Conservation (phyloP, 2,329 filamentous ascomycete genomes). For the Fusarium proliferatum region DNA sequence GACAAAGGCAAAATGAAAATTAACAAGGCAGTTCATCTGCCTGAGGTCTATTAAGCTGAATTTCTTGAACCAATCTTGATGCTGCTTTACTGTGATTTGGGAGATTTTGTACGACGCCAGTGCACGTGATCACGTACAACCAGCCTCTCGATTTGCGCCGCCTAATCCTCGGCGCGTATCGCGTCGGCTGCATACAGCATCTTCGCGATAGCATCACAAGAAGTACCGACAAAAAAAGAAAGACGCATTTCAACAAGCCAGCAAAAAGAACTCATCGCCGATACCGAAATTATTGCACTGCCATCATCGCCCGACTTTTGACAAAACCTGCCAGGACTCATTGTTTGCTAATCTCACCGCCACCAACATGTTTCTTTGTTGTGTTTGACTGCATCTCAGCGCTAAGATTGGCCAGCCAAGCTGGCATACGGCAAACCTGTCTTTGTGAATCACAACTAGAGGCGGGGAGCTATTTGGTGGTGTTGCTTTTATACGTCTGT, state of each 20-base stretch:
- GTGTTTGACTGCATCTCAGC: constrained; percentile 27
- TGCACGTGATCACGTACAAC: constrained; percentile 44
- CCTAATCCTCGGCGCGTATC: constrained; percentile 52
- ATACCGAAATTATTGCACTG: not conserved
- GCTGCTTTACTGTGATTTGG: not conserved
- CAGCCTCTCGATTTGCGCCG: constrained; percentile 47
- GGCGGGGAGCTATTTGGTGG: constrained; percentile 8
- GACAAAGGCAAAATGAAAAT: not conserved
- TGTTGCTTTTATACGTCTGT: constrained; percentile 9
- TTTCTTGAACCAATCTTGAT: not conserved
- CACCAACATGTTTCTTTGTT: constrained; percentile 47
- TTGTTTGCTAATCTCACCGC: constrained; percentile 21
- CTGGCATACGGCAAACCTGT: constrained; percentile 6
- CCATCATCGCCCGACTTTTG: not conserved
- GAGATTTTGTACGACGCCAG: constrained; percentile 2
- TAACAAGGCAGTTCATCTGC: not conserved
- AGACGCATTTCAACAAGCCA: not conserved
- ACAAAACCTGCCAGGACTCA: not conserved
- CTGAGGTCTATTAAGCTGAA: no score
- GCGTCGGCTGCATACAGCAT: constrained; percentile 45
- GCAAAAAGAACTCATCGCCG: not conserved
- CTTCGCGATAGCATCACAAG: constrained; percentile 39
- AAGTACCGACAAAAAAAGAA: constrained; percentile 32
- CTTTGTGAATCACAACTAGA: constrained; percentile 16
- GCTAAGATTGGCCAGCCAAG: constrained; percentile 35